Base-by-base conservation (phyloP, 352 stramenopile species). In the Phytopythium ostracodes region DNA sequence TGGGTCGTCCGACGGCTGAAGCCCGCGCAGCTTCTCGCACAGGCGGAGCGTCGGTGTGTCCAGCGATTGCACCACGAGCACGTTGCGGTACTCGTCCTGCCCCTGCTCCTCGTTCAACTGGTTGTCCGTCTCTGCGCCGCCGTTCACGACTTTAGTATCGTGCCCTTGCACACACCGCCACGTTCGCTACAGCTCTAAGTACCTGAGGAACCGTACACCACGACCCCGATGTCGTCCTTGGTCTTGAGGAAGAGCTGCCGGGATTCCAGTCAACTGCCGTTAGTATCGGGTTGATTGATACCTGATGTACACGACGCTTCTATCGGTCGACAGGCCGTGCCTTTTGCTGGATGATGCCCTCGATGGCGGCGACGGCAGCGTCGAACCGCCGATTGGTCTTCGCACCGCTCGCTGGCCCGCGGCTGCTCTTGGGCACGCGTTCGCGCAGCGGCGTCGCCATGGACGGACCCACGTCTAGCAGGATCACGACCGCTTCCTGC, bases 141-240 rank as follows among this genome's bases (percentile, higher is more conserved):
- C 54, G 64, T 24, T 15, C 22, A n/a, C 38, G 42, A 49, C 8
- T 38, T 9, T 22, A 33, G 14, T 29, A 46, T 14, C n/a, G n/a
- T n/a, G n/a, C n/a, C n/a, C n/a, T n/a, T n/a, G n/a, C n/a, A n/a
- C n/a, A n/a, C n/a, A n/a, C n/a, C n/a, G n/a, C n/a, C n/a, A n/a
- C n/a, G n/a, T n/a, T n/a, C n/a, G 24, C 15, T 10, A 53, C 17
- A 25, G 35, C 20, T 12, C 12, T 27, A 0, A 24, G n/a, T 15
- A 70, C 70, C 77, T 76, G 81, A 68, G 0, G 83, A 88, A 36
- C 85, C 85, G 52, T 88, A 94, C 17, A 83, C 60, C n/a, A 94
- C 81, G 47, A 94, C 77, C 35, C 83, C 83, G 51, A 94, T 62
- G 40, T 94, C 83, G 60, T 94, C 85, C 63, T 92, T 91, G 11